Evolutionary conservation across 2,329 filamentous ascomycete genomes (phyloP).

Genomic region (Penicillium olsonii): DNA sequence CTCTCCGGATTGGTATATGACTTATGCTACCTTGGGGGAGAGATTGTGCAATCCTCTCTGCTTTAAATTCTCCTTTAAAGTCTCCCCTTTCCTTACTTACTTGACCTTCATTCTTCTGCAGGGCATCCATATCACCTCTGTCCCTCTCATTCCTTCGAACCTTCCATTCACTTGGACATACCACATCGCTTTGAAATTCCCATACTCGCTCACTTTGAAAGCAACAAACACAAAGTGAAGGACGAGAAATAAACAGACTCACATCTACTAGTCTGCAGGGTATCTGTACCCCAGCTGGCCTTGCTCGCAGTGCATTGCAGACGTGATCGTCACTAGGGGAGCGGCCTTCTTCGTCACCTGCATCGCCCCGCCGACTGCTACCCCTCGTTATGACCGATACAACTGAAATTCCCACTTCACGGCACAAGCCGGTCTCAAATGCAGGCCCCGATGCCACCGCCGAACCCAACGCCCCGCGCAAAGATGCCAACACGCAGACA

Average conservation of each 20-base stretch:
- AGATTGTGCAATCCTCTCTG: slow-evolving; percentile 6
- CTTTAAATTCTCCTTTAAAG: not conserved
- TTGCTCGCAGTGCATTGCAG: not conserved
- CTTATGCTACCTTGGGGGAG: not conserved
- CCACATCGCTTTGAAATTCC: not conserved
- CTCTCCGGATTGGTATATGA: not conserved
- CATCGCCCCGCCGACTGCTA: not conserved
- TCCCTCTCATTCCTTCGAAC: not conserved
- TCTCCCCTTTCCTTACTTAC: not conserved
- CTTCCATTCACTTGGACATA: not conserved
- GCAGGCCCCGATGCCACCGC: slow-evolving; percentile 23
- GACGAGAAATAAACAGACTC: not conserved
- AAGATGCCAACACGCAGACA: slow-evolving; percentile 41
- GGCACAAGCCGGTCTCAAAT: not conserved
- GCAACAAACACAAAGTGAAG: not conserved
- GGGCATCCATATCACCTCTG: not conserved
- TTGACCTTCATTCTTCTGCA: not conserved
- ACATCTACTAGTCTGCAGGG: not conserved
- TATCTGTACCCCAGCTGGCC: not conserved
- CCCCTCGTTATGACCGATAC: slow-evolving; percentile 2
- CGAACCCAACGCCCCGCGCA: slow-evolving; percentile 25
- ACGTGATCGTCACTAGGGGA: not conserved
- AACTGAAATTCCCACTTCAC: slow-evolving; percentile 12
- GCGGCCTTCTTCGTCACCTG: not conserved
- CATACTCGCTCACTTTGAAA: not conserved